A percentile compares a stretch with the other conserved stretches of the same genome.
Conservation (phyloP, 2,329 filamentous ascomycete genomes). For the Hymenoscyphus linearis region DNA sequence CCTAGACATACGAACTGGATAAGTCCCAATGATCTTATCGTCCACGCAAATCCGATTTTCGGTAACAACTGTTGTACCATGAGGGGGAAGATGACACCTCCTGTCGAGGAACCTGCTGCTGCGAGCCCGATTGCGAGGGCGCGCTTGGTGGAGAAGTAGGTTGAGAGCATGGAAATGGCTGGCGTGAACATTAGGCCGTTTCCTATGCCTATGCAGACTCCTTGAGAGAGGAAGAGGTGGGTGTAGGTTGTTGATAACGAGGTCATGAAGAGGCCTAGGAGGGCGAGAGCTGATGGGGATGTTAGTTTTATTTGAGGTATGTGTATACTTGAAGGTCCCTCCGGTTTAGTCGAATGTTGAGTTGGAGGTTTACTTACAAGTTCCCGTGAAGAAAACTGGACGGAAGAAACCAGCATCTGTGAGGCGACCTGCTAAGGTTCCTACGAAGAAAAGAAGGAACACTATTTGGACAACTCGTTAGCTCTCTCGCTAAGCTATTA, state of each 20-base stretch:
- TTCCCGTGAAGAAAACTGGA: conserved; percentile 13
- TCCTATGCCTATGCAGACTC: conserved; percentile 35
- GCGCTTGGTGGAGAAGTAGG: conserved; percentile 18
- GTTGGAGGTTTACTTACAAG: not conserved
- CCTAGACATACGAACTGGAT: conserved; percentile 20
- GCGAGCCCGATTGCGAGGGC: conserved; percentile 31
- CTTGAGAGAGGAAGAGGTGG: conserved; percentile 38
- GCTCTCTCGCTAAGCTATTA: not conserved
- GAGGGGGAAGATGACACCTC: conserved; percentile 39
- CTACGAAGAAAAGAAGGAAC: conserved; percentile 38
- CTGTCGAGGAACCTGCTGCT: conserved; percentile 32
- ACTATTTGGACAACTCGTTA: conserved; percentile 13
- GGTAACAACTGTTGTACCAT: conserved; percentile 35
- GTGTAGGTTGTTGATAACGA: conserved; percentile 34
- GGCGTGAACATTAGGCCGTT: conserved; percentile 36
- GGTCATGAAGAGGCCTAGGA: conserved; percentile 35
- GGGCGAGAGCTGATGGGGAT: not conserved
- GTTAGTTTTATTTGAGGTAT: too few species aligned
- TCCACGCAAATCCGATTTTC: conserved; percentile 35
- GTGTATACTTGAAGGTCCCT: too few species aligned
- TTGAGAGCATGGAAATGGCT: conserved; percentile 30
- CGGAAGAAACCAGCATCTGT: conserved; percentile 40
- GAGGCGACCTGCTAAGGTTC: conserved; percentile 38
- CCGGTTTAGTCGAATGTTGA: too few species aligned
- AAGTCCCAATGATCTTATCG: conserved; percentile 40